Evolutionary conservation across 495 filamentous ascomycete species (phyloP), one percentile per base, ranked within the genome.

Genomic region (Neurospora africana): DNA sequence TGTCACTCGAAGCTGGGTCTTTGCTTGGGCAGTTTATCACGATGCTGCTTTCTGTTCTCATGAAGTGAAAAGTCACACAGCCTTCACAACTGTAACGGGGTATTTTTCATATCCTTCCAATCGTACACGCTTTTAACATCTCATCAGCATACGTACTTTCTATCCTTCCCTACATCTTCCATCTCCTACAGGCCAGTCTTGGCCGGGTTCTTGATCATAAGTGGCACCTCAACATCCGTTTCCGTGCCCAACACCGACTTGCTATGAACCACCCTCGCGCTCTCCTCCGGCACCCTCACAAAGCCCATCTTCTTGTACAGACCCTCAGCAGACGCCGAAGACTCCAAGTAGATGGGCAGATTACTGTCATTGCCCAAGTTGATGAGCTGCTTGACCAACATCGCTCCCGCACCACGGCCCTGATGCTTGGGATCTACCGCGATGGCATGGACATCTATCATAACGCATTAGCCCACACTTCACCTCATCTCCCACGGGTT

Each of bases 301-400:
- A 80, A 80, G 9, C 78, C 78, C 69, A 75, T 68, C 69, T 75
- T 79, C 37, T 44, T 44, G 73, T 83, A 83, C 10, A 82, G 39
- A 11, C 72, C 44, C 36, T 79, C 76, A 3, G 74, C 76, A 7
- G 69, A 70, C 10, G 69, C 38, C 1, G 78, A 77, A 19, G 81
- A 73, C 70, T 81, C 80, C 8, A 83, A 73, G 61, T 77, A 82
- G 2, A 77, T 73, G 2, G 76, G 72, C 13, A 86, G 71, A 1
- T 74, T 72, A 61, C 80, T 76, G 21, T 78, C 75, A 43, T 85
- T 81, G 2, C 82, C 84, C 23, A 79, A 75, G 2, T 74, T 74
- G 27, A 85, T 70, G 6, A 83, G 83, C 79, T 81, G 84, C 69
- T 81, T 74, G 1, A 85, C 75, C 2, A 87, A 70, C 39, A 77